Percentiles rank a stretch among this genome's conserved stretches.
These are phyloP conservation scores for Ceratobasidium sp. DNA, from an alignment of 1,284 basidiomycete genomes.

Conservation along the genomic window DNA sequence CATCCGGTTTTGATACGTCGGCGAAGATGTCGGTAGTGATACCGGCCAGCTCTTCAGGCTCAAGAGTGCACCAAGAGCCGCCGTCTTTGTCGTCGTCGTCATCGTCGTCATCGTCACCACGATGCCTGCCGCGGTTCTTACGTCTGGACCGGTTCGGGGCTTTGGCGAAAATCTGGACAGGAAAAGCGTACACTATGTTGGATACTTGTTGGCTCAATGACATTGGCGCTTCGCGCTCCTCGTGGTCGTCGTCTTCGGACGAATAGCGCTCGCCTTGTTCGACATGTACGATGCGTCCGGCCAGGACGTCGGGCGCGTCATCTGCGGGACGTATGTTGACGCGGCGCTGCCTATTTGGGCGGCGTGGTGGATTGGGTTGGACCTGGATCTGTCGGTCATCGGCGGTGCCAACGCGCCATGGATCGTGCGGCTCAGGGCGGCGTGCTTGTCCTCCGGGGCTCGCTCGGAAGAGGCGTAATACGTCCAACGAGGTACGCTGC, in stretches of 20 bases:
- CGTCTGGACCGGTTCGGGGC: neutral
- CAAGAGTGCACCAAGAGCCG: neutral
- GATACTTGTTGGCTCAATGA: neutral
- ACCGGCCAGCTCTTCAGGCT: neutral
- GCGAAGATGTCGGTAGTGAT: neutral
- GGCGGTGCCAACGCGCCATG: neutral
- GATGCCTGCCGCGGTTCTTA: too few species aligned
- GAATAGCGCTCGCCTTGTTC: neutral
- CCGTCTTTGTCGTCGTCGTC: neutral
- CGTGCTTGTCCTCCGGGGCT: neutral
- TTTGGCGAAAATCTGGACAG: slow-evolving; percentile 2
- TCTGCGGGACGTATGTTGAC: neutral
- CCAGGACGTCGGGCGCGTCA: neutral
- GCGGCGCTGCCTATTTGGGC: neutral
- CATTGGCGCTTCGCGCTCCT: neutral
- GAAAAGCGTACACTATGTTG: neutral
- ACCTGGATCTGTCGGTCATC: neutral
- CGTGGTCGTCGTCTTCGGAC: neutral
- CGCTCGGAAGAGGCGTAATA: neutral
- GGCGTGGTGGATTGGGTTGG: neutral
- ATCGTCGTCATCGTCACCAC: too few species aligned
- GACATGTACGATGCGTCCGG: neutral
- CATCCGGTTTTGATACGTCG: neutral
- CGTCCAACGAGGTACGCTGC: neutral
- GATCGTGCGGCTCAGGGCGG: neutral